These are phyloP conservation scores for Neurospora hispaniola DNA, from an alignment of 495 filamentous ascomycete genomes.

Conservation along the genomic window DNA sequence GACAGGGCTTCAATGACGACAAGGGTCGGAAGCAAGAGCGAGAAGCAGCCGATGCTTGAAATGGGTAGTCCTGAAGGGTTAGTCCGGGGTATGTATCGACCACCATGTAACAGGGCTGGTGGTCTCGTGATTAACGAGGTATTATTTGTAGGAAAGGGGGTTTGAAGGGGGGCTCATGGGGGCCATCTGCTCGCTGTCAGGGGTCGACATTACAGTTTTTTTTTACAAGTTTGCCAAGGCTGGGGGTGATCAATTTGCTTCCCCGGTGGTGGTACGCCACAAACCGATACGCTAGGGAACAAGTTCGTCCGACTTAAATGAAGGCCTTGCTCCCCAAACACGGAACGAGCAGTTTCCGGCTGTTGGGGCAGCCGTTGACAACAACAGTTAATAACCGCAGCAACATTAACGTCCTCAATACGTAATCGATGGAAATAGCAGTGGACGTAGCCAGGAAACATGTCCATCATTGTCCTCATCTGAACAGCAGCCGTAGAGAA, in stretches of 20 bases:
- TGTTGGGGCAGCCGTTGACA: not conserved
- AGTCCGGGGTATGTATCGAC: not conserved
- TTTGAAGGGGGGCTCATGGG: not conserved
- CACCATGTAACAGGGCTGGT: not conserved
- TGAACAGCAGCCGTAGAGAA: not conserved
- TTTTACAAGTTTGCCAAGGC: not conserved
- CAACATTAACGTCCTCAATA: not conserved
- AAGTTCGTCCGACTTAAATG: not conserved
- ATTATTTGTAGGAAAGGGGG: not conserved
- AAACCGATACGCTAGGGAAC: not conserved
- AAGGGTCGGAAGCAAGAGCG: not conserved
- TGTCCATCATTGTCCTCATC: not conserved
- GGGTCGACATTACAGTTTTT: not conserved
- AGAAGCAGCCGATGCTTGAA: not conserved
- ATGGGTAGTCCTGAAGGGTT: not conserved
- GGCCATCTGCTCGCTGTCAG: not conserved
- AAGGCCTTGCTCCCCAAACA: not conserved
- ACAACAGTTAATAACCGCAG: not conserved
- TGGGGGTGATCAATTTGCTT: not conserved
- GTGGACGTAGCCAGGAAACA: not conserved
- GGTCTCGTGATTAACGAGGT: not conserved
- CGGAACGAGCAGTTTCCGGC: not conserved
- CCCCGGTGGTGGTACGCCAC: not conserved
- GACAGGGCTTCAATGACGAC: not conserved
- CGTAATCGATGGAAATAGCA: not conserved